Evolutionary conservation across 495 filamentous ascomycete genomes (phyloP).

Genomic region (Penicillium pancosmium): DNA sequence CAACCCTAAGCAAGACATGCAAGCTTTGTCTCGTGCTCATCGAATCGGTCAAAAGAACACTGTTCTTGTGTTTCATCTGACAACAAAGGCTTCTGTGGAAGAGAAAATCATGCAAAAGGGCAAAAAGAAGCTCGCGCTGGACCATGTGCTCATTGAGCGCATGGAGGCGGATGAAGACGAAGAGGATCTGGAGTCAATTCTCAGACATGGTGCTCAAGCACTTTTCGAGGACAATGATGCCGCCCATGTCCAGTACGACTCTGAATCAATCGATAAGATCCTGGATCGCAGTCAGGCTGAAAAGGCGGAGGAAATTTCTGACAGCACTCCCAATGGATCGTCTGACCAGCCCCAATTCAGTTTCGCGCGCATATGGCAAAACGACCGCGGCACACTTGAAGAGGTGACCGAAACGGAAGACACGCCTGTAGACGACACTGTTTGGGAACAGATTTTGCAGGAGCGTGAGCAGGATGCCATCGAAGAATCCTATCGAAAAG

Average conservation of each 20-base stretch:
- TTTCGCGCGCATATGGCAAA: slow-evolving; percentile 90
- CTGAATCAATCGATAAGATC: slow-evolving; percentile 78
- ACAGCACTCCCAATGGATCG: slow-evolving; percentile 62
- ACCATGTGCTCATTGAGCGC: slow-evolving; percentile 89
- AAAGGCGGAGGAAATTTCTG: slow-evolving; percentile 59
- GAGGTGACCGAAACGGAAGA: slow-evolving; percentile 57
- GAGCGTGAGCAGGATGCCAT: slow-evolving; percentile 77
- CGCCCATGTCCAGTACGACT: slow-evolving; percentile 74
- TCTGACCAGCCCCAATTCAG: slow-evolving; percentile 63
- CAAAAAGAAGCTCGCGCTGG: slow-evolving; percentile 90
- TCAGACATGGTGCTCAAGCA: slow-evolving; percentile 84
- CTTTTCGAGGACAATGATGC: slow-evolving; percentile 76
- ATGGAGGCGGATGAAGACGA: slow-evolving; percentile 80
- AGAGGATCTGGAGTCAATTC: slow-evolving; percentile 82
- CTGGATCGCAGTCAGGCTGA: slow-evolving; percentile 84
- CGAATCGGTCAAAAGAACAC: slow-evolving; percentile 95
- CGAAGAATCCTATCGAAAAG: slow-evolving; percentile 62
- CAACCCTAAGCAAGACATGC: slow-evolving; percentile 97
- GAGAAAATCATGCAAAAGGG: slow-evolving; percentile 97
- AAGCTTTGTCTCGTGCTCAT: slow-evolving; percentile 91
- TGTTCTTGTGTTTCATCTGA: slow-evolving; percentile 91
- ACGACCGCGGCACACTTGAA: slow-evolving; percentile 67
- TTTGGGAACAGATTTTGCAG: slow-evolving; percentile 88
- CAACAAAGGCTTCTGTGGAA: slow-evolving; percentile 85
- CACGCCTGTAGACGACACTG: slow-evolving; percentile 52